Evolutionary conservation across 2,329 filamentous ascomycete genomes (phyloP).

Genomic region (Penicillium expansum): DNA sequence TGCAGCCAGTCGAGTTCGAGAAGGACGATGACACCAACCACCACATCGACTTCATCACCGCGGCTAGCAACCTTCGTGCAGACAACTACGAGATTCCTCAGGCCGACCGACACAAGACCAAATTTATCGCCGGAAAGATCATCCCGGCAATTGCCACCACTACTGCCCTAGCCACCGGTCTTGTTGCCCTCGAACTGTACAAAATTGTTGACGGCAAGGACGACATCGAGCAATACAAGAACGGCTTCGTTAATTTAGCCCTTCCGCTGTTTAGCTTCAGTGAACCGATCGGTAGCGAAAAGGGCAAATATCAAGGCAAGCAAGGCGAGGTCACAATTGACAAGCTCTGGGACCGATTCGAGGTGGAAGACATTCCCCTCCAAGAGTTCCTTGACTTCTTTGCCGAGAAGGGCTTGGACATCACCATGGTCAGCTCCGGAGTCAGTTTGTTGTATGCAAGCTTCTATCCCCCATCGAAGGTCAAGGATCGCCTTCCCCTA

Average conservation of each 20-base stretch:
- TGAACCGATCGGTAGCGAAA: conserved; percentile 90
- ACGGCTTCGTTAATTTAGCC: conserved; percentile 94
- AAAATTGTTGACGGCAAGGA: conserved; percentile 95
- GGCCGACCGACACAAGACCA: conserved; percentile 94
- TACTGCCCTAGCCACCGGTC: conserved; percentile 88
- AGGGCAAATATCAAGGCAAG: conserved; percentile 81
- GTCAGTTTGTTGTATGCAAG: conserved; percentile 91
- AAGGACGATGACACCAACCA: conserved; percentile 98
- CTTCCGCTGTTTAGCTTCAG: conserved; percentile 98
- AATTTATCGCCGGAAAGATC: conserved; percentile 99
- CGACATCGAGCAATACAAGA: conserved; percentile 99
- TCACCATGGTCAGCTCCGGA: conserved; percentile 95
- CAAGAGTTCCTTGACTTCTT: conserved; percentile 81
- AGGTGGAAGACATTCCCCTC: conserved; percentile 81
- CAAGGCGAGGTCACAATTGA: conserved; percentile 77
- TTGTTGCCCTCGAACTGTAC: conserved; percentile 90
- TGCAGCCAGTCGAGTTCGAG: conserved; percentile 92
- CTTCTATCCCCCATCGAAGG: conserved; percentile 80
- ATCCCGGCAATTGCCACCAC: conserved; percentile 98
- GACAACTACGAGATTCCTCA: conserved; percentile 96
- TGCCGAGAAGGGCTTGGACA: conserved; percentile 71
- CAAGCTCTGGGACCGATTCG: conserved; percentile 97
- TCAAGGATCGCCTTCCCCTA: conserved; percentile 76
- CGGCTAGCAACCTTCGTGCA: conserved; percentile 91
- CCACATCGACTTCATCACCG: conserved; percentile 99